Conservation (phyloP, 305 asterid genomes). For the Rubia occidens region DNA sequence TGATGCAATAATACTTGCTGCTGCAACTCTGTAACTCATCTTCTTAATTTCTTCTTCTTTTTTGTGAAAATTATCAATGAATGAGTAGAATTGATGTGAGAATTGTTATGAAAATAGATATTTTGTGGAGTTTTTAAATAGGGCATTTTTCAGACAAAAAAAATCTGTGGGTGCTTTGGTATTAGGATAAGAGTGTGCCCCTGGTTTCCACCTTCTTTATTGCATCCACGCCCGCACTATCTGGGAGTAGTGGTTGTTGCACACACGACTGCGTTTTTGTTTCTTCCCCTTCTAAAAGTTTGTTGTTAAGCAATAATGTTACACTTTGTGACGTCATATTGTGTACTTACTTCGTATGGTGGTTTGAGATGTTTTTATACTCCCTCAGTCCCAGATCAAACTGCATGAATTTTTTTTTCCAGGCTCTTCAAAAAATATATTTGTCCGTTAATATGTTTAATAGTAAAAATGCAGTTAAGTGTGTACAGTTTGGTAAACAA, state of each 20-base stretch:
- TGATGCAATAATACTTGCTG: constrained; percentile 15
- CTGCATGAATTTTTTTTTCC: too few species aligned
- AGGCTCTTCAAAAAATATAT: too few species aligned
- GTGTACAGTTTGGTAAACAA: too few species aligned
- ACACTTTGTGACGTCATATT: too few species aligned
- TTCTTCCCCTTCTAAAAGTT: too few species aligned
- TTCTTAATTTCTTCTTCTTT: not conserved
- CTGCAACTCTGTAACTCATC: constrained; percentile 9
- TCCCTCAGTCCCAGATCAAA: too few species aligned
- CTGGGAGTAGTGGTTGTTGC: not conserved
- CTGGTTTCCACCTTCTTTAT: not conserved
- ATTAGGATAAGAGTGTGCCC: not conserved
- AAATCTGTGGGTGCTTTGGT: not conserved
- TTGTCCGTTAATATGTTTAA: too few species aligned
- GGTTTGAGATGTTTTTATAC: too few species aligned
- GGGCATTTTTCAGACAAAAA: not conserved
- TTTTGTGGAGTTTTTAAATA: not conserved
- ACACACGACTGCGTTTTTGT: too few species aligned
- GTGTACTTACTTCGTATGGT: too few species aligned
- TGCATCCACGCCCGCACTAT: not conserved
- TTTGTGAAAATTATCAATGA: not conserved
- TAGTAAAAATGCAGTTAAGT: too few species aligned
- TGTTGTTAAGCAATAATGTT: too few species aligned
- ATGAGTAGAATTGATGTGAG: not conserved
- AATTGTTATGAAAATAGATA: not conserved